Percentiles rank a stretch among this genome's conserved stretches.
These are phyloP conservation scores for Barbatosphaeria neglecta DNA, from an alignment of 495 filamentous ascomycete genomes.

Conservation along the genomic window DNA sequence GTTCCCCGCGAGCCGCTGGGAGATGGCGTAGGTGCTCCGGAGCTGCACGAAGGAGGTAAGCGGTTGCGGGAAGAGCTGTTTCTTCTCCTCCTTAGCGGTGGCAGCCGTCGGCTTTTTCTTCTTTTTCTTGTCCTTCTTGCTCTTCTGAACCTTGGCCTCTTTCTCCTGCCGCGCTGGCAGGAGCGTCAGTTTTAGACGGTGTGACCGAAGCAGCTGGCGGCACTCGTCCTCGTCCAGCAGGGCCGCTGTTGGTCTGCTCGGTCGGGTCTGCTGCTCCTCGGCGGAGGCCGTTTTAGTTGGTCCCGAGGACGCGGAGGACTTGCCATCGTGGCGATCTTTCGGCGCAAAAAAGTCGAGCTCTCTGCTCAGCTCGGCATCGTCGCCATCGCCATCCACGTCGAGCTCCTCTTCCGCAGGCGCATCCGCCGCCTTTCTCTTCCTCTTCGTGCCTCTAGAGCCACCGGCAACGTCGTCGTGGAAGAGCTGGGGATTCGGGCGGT, in stretches of 20 bases:
- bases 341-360: conserved; percentile 41
- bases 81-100: conserved; percentile 39
- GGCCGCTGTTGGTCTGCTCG: conserved; percentile 14
- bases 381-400: conserved; percentile 7
- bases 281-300: conserved; percentile 2
- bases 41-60: conserved; percentile 68
- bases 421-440: conserved; percentile 31
- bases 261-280: conserved; percentile 11
- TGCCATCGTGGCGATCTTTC: conserved; percentile 10
- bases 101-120: conserved; percentile 35
- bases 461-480: conserved; percentile 29
- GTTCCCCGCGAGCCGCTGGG: conserved; percentile 61
- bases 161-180: conserved; percentile 30
- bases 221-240: conserved; percentile 53
- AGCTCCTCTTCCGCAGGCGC: conserved; percentile 10
- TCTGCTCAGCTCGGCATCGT: conserved; percentile 20
- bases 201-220: conserved; percentile 60
- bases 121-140: conserved; percentile 37
- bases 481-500: conserved; percentile 35
- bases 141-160: conserved; percentile 16
- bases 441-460: conserved; percentile 28
- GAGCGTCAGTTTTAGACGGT: conserved; percentile 79
- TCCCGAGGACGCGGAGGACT: conserved; percentile 4
- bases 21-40: conserved; percentile 54
- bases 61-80: conserved; percentile 61